These are phyloP conservation scores for Termitomyces titanicus DNA, from an alignment of 768 basidiomycete genomes.

Conservation along the genomic window DNA sequence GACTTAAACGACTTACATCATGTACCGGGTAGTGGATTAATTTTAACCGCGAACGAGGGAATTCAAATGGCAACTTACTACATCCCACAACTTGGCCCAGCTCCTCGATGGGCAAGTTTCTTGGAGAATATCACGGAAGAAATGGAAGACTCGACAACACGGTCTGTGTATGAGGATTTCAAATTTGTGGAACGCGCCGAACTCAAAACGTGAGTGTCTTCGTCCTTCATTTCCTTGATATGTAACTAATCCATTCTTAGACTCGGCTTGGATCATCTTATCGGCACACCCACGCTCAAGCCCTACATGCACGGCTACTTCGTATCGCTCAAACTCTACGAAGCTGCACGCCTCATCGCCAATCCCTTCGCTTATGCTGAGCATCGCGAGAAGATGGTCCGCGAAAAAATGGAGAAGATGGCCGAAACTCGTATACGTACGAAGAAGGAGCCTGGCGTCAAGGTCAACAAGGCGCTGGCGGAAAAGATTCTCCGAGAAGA, in stretches of 20 bases:
- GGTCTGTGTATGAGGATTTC: slow-evolving; percentile 90
- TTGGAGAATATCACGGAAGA: slow-evolving; percentile 98
- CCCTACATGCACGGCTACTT: slow-evolving; percentile 99
- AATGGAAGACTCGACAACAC: slow-evolving; percentile 84
- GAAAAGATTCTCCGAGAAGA: slow-evolving; percentile 73
- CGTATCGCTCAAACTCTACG: slow-evolving; percentile 91
- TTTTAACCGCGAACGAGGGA: slow-evolving; percentile 95
- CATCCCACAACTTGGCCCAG: slow-evolving; percentile 93
- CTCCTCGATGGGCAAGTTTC: slow-evolving; percentile 96
- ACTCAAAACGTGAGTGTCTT: slow-evolving; percentile 65
- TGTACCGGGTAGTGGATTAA: slow-evolving; percentile 81
- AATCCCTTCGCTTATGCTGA: slow-evolving; percentile 97
- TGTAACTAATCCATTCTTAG: slow-evolving; percentile 34
- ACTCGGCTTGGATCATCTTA: slow-evolving; percentile 90
- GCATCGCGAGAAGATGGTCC: slow-evolving; percentile 84
- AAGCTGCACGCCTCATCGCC: slow-evolving; percentile 90
- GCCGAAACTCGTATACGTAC: slow-evolving; percentile 90
- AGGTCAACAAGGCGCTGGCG: slow-evolving; percentile 78
- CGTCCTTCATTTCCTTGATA: slow-evolving; percentile 1
- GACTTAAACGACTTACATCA: slow-evolving; percentile 92
- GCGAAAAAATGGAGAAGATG: slow-evolving; percentile 89
- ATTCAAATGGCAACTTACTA: slow-evolving; percentile 94
- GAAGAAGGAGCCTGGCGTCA: slow-evolving; percentile 66
- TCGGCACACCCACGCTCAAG: slow-evolving; percentile 93
- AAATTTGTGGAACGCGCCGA: slow-evolving; percentile 93